These are phyloP conservation scores for Lactifluus volemus DNA, from an alignment of 768 basidiomycete genomes.

Conservation along the genomic window DNA sequence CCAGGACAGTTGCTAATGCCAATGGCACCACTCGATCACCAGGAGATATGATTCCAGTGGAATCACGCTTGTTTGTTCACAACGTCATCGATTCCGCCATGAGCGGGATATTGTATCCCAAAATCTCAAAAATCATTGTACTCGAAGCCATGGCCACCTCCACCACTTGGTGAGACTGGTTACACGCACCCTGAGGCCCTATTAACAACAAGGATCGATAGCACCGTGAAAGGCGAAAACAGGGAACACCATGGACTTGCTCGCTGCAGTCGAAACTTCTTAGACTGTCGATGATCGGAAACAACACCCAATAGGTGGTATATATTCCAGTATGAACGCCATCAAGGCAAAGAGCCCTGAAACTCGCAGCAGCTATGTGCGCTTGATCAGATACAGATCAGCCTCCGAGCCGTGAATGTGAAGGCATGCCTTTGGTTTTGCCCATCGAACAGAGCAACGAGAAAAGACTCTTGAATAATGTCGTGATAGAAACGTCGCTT, in stretches of 20 bases:
- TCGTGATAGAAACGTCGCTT: neutral
- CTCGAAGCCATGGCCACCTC: conserved; percentile 37
- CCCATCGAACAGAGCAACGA: conserved; percentile 8
- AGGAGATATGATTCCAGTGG: conserved; percentile 27
- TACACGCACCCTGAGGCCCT: conserved; percentile 13
- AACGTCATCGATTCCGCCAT: conserved; percentile 35
- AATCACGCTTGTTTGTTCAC: conserved; percentile 31
- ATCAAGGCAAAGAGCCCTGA: conserved; percentile 25
- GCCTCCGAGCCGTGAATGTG: neutral
- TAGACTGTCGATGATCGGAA: conserved; percentile 27
- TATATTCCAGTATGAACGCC: conserved; percentile 25
- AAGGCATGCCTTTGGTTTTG: conserved; percentile 20
- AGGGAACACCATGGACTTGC: conserved; percentile 25
- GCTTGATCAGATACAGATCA: neutral
- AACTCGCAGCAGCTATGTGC: conserved; percentile 19
- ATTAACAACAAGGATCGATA: conserved; percentile 13
- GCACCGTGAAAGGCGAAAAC: conserved; percentile 26
- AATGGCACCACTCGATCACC: conserved; percentile 32
- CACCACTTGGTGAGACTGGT: conserved; percentile 16
- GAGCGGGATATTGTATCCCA: conserved; percentile 37
- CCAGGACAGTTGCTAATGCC: conserved; percentile 33
- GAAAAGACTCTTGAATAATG: conserved; percentile 21
- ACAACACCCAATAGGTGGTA: conserved; percentile 27
- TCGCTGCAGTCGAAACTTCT: conserved; percentile 26
- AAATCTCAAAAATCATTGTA: conserved; percentile 37